Percentiles rank a stretch among this genome's conserved stretches.
phyloP scores from a whole-genome alignment of 805 yeast species.

The Suhomyces sp. region DNA sequence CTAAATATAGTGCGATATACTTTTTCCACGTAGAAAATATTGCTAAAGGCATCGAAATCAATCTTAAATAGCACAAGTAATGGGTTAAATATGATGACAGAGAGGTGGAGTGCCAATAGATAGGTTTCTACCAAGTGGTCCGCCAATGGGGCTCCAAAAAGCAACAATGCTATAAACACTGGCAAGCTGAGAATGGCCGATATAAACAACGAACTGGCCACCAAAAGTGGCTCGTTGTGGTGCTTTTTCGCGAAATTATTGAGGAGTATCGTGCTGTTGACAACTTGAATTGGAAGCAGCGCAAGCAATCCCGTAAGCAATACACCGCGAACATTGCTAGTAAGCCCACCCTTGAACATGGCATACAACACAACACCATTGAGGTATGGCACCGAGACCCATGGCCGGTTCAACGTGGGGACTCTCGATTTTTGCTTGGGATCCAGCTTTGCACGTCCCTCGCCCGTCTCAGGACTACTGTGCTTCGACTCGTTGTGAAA shows the following conservation, averaged over 20 bases:
- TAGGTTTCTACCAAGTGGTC: conserved; percentile 53
- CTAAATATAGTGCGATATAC: conserved; percentile 28
- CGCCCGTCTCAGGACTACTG: not conserved
- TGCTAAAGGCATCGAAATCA: conserved; percentile 40
- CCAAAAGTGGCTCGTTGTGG: conserved; percentile 10
- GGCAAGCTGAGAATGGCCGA: conserved; percentile 37
- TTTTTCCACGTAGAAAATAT: conserved; percentile 19
- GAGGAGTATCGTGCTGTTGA: conserved; percentile 16
- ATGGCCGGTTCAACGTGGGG: conserved; percentile 15
- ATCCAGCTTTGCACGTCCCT: not conserved
- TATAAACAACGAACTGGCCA: conserved; percentile 24
- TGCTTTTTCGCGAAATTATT: conserved; percentile 2
- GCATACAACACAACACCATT: conserved; percentile 22
- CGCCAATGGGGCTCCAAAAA: conserved; percentile 81
- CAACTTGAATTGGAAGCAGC: conserved; percentile 21
- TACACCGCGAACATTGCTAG: conserved; percentile 17
- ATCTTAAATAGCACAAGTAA: conserved; percentile 54
- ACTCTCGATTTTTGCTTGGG: not conserved
- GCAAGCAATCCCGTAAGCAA: conserved; percentile 26
- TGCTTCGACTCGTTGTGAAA: conserved; percentile 10
- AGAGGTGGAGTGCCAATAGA: conserved; percentile 58
- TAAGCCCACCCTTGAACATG: conserved; percentile 32
- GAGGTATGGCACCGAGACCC: conserved; percentile 28
- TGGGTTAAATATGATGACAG: conserved; percentile 61
- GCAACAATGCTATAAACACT: conserved; percentile 42